Evolutionary conservation across 2,329 filamentous ascomycete genomes (phyloP), one percentile per base, ranked within the genome.

Genomic region (Aschersonia sp.): DNA sequence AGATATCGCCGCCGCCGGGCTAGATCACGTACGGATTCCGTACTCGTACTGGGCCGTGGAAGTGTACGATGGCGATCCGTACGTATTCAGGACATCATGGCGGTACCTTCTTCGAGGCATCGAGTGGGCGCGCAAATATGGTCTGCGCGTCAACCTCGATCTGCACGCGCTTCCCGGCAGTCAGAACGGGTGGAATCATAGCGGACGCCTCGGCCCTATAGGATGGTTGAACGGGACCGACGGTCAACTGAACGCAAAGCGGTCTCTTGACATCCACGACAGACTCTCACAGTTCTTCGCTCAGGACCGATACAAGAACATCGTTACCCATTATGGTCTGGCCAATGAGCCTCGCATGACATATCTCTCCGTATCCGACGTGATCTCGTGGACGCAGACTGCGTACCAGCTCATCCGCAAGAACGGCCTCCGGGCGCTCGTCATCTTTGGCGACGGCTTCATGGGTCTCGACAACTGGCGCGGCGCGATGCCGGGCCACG

Each of bases 171-270:
- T 92, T 0, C 90, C 90, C 0, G 92, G 92, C 0, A 90, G 85
- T 51, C 92, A 97, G 60, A 98, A 98, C 58, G 92, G 92, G 2
- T 97, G 90, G 90, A 96, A 96, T 57, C 92, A 98, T 64, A 94
- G 86, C 55, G 92, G 92, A 0, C 79, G 81, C 8, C 82, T 85
- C 61, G 90, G 92, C 1, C 51, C 66, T 1, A 90, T 97, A 53
- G 75, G 79, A 30, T 98, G 92, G 92, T 68, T 97, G 40, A 92
- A 92, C 57, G 92, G 92, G n/a, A 83, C 86, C 0, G 73, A 95
- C 58, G 90, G 92, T 9, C 71, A 75, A 1, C 63, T 80, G 11
- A 95, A 96, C 61, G 83, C 75, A 0, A 76, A 94, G 57, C 79
- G 90, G 37, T 86, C 87, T 2, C 76, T 96, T 14, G 87, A 94